Base-by-base conservation (phyloP, 192 early-diverging fungal species). In the Umbelopsis sp. region DNA sequence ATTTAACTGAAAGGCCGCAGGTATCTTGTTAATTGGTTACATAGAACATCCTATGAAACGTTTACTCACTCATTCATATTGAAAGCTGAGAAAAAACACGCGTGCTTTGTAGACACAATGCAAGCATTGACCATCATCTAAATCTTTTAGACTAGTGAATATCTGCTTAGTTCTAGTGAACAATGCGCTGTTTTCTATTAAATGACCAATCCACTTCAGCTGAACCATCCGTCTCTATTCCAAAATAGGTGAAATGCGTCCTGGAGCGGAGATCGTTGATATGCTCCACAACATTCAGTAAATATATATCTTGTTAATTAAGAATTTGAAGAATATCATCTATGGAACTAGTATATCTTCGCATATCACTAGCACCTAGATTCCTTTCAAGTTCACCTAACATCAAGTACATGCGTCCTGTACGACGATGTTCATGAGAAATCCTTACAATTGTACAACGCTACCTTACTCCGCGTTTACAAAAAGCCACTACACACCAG, bases 391-490 rank as follows among this genome's bases (percentile, higher is more conserved):
- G 38, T 0, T 41, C 8, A 41, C 38, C 38, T 41, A n/a, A 53
- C 8, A n/a, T 53, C 52, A 53, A 26, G 24, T 26, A 26, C 8
- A 21, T 26, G 38, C 12, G 38, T 25, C 11, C 24, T 62, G 56
- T 62, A 12, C 29, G 16, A 62, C 56, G 17, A 20, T 31, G 56
- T 31, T 62, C 56, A 62, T 62, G 56, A 62, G 56, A 62, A 62
- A 62, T 62, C 56, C 20, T 36, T 29, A 32, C 31, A 31, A 12
- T 62, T 62, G 56, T 62, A 14, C 56, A 31, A 62, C 56, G 3
- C 29, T 6, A 62, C 9, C 34, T 12, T 32, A 34, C 56, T 62
- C 56, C 56, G 56, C 56, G 6, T 32, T 62, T 20, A 26, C 12
- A 22, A 62, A 25, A 9, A 49, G 47, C 47, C 47, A 12, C 56